Conservation (phyloP, 768 basidiomycete species). For the Calocybe gangraenosa region DNA sequence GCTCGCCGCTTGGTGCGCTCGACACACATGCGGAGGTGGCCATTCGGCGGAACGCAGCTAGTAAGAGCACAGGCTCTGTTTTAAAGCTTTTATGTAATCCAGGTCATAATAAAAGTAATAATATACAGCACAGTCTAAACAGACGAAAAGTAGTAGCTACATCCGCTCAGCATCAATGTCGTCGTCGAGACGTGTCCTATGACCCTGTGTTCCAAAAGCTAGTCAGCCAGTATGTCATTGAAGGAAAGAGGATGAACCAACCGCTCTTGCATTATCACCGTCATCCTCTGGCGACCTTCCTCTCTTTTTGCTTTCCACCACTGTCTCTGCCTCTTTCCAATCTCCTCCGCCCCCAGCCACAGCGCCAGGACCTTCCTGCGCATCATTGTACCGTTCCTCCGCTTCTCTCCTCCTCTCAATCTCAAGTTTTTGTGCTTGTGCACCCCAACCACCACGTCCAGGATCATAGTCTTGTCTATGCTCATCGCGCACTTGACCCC, state of each 20-base stretch:
- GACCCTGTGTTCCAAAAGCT: slow-evolving; percentile 34
- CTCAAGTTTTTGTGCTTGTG: slow-evolving; percentile 72
- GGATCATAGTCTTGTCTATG: slow-evolving; percentile 96
- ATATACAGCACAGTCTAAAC: slow-evolving; percentile 20
- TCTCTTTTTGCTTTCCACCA: slow-evolving; percentile 48
- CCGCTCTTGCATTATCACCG: slow-evolving; percentile 52
- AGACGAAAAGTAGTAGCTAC: slow-evolving; percentile 29
- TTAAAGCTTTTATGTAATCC: slow-evolving; percentile 8
- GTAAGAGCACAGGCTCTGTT: slow-evolving; percentile 19
- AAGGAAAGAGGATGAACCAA: slow-evolving; percentile 28
- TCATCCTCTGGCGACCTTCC: slow-evolving; percentile 79
- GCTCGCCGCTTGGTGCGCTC: slow-evolving; percentile 65
- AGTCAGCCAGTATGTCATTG: slow-evolving; percentile 4
- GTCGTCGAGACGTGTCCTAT: slow-evolving; percentile 61
- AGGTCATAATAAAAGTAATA: slow-evolving; percentile 18
- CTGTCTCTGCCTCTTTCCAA: slow-evolving; percentile 66
- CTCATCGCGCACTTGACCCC: slow-evolving; percentile 96
- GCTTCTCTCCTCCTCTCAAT: slow-evolving; percentile 75
- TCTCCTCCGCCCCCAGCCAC: slow-evolving; percentile 83
- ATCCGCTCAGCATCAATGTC: slow-evolving; percentile 67
- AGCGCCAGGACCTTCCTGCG: slow-evolving; percentile 72
- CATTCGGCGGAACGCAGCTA: slow-evolving; percentile 5
- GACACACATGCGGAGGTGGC: slow-evolving; percentile 49
- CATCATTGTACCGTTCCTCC: slow-evolving; percentile 84
- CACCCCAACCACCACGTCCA: slow-evolving; percentile 94